Evolutionary conservation across 169 alveolate species (phyloP).

Genomic region (Plasmodium sp.): DNA sequence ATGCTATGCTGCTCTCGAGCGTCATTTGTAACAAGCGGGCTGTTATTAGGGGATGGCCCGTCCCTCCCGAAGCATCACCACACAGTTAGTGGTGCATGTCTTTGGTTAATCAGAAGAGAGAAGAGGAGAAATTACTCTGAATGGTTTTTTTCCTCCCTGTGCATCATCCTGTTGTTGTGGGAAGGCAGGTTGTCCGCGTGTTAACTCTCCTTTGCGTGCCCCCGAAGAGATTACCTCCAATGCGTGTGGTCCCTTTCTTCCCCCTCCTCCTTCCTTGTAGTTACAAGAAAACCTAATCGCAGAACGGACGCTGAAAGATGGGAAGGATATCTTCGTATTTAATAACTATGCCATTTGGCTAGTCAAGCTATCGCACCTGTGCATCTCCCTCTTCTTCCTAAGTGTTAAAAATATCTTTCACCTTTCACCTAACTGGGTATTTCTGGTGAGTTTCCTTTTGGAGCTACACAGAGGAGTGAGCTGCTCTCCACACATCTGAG

Average conservation of each 20-base stretch:
- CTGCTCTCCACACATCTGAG: background rate
- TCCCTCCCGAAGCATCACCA: background rate
- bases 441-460: conserved; percentile 2
- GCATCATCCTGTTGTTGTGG: background rate
- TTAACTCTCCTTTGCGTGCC: background rate
- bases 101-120: background rate
- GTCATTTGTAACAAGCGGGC: background rate
- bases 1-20: background rate
- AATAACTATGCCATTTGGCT: conserved; percentile 32
- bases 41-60: background rate
- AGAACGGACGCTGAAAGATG: conserved; percentile 19
- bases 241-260: background rate
- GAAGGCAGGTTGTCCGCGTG: background rate
- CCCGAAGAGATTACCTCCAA: background rate
- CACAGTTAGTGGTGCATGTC: background rate
- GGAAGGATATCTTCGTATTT: conserved; percentile 21
- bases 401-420: background rate
- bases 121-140: background rate
- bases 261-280: background rate
- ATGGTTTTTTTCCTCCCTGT: background rate
- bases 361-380: conserved; percentile 19
- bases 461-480: background rate
- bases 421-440: background rate
- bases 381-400: conserved; percentile 9
- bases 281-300: conserved; percentile 7